Evolutionary conservation across 78 protist genomes (phyloP).

Genomic region (Emiliania huxleyi): DNA sequence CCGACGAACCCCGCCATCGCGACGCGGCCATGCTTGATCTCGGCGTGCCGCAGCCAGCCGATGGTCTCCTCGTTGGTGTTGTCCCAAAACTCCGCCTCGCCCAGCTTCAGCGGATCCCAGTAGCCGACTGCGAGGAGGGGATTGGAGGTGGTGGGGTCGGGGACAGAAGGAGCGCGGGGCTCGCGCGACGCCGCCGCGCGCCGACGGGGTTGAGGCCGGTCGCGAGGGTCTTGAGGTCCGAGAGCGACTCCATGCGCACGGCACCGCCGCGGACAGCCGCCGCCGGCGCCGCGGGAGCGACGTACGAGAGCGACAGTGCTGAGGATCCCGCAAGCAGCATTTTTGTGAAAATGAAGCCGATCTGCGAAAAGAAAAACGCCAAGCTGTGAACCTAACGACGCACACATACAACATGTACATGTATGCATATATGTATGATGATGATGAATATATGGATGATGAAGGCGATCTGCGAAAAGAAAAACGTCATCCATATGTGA

Average conservation of each 20-base stretch:
- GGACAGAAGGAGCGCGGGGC: no score
- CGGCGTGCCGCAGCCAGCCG: background rate
- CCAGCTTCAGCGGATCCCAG: background rate
- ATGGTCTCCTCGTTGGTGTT: background rate
- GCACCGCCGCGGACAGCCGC: background rate
- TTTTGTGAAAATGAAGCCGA: no score
- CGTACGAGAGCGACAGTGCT: background rate
- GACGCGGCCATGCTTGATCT: constrained; percentile 26
- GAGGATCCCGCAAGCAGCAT: no score
- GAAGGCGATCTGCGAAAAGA: no score
- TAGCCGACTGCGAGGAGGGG: background rate
- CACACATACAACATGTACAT: no score
- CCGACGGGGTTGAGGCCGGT: constrained; percentile 4
- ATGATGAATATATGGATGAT: no score
- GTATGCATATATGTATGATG: no score
- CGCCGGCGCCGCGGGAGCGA: background rate
- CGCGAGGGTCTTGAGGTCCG: constrained; percentile 1
- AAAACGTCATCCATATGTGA: no score
- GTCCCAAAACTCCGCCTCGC: background rate
- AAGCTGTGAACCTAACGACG: no score
- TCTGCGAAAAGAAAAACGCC: no score
- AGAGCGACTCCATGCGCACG: background rate
- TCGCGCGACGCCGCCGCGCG: no score
- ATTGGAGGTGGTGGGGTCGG: no score
- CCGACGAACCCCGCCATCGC: constrained; percentile 17